Percentiles rank a stretch among this genome's conserved stretches.
Conservation (phyloP, 495 filamentous ascomycete genomes). For the Lentithecium fluviatile region DNA sequence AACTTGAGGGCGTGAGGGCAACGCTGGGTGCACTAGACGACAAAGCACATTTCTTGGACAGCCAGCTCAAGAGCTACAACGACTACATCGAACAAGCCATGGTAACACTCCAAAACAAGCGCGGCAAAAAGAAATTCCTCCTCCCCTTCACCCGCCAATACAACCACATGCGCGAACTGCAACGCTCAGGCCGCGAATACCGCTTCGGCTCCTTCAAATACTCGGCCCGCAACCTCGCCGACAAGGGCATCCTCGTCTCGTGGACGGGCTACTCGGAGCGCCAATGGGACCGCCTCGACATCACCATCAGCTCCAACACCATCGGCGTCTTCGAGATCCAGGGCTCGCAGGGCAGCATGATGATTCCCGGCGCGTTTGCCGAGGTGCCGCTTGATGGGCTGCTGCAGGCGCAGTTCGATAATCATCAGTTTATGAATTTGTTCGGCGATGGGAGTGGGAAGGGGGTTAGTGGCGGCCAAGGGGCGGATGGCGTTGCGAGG, state of each 20-base stretch:
- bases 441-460: conserved; percentile 62
- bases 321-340: conserved; percentile 94
- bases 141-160: conserved; percentile 98
- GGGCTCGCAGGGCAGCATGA: conserved; percentile 87
- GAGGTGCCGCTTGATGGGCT: conserved; percentile 89
- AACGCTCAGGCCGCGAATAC: conserved; percentile 84
- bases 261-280: conserved; percentile 83
- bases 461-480: neutral
- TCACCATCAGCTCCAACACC: conserved; percentile 91
- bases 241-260: conserved; percentile 87
- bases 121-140: conserved; percentile 89
- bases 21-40: conserved; percentile 84
- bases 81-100: conserved; percentile 99
- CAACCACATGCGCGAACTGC: conserved; percentile 94
- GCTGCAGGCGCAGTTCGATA: conserved; percentile 94
- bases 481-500: conserved; percentile 57
- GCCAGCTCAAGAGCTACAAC: conserved; percentile 95
- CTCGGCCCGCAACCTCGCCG: conserved; percentile 79
- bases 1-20: conserved; percentile 81
- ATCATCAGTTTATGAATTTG: conserved; percentile 88
- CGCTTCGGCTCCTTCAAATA: conserved; percentile 99
- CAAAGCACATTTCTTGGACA: conserved; percentile 88
- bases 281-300: conserved; percentile 86
- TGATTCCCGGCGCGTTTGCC: conserved; percentile 90
- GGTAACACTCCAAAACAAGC: conserved; percentile 97